Percentiles rank a stretch among this genome's conserved stretches.
Evolutionary conservation across 75 land plant species (phyloP).

Genomic region (Pinus taeda): DNA sequence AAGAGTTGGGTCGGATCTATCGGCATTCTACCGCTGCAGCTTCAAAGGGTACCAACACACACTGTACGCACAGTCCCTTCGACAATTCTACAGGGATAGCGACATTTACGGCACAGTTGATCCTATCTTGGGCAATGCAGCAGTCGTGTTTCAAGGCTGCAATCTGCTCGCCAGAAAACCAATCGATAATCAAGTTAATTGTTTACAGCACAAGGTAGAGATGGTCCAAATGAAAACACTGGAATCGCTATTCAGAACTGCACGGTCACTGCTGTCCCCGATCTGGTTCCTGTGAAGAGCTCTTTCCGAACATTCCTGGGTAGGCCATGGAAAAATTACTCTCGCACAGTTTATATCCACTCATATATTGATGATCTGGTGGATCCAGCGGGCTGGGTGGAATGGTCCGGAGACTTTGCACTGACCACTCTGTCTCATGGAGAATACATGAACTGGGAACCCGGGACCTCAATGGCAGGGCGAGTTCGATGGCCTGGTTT

Average conservation of each 20-base stretch:
- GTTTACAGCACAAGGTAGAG: slow-evolving; percentile 22
- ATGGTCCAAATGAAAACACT: slow-evolving; percentile 10
- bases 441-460: slow-evolving; percentile 20
- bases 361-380: slow-evolving; percentile 1
- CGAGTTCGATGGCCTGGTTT: slow-evolving; percentile 17
- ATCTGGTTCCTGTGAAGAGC: background rate
- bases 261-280: slow-evolving; percentile 6
- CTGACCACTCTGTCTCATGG: slow-evolving; percentile 20
- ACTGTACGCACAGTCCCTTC: slow-evolving; percentile 18
- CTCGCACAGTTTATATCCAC: slow-evolving; percentile 18
- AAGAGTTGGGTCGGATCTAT: slow-evolving; percentile 9
- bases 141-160: slow-evolving; percentile 23
- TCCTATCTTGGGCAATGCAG: slow-evolving; percentile 25
- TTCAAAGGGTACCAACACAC: slow-evolving; percentile 28
- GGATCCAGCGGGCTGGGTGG: slow-evolving; percentile 19
- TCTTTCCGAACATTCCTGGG: slow-evolving; percentile 15
- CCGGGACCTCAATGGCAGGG: slow-evolving; percentile 4
- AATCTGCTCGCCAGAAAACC: slow-evolving; percentile 11
- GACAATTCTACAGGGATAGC: slow-evolving; percentile 21
- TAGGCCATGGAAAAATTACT: slow-evolving; percentile 17
- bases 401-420: slow-evolving; percentile 15
- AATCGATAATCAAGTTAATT: slow-evolving; percentile 1
- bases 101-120: slow-evolving; percentile 27
- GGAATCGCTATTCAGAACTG: slow-evolving; percentile 29
- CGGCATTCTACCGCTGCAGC: slow-evolving; percentile 22